These are phyloP conservation scores for Elongisporangium prolatum DNA, from an alignment of 352 stramenopile genomes.

Conservation along the genomic window DNA sequence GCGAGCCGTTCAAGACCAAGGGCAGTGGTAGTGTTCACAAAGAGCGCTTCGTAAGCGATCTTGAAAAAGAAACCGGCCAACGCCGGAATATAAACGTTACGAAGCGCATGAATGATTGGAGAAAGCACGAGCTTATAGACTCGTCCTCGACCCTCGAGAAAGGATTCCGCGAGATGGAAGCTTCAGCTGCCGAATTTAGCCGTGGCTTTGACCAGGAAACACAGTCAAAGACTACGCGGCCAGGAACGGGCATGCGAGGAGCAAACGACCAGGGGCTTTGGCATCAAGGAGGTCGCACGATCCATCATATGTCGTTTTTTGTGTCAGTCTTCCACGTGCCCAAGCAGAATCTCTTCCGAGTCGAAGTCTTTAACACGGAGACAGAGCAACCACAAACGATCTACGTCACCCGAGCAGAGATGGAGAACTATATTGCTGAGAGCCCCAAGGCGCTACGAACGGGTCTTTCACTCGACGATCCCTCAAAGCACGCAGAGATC, in stretches of 20 bases:
- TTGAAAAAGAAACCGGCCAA: constrained; percentile 65
- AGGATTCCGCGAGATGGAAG: constrained; percentile 37
- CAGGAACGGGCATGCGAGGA: constrained; percentile 13
- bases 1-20: constrained; percentile 15
- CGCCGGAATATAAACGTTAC: constrained; percentile 24
- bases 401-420: constrained; percentile 57
- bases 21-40: constrained; percentile 50
- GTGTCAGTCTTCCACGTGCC: constrained; percentile 64
- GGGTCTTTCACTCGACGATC: constrained; percentile 16
- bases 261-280: constrained; percentile 53
- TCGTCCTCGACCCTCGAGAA: constrained; percentile 39
- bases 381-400: constrained; percentile 74
- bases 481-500: constrained; percentile 29
- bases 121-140: constrained; percentile 22
- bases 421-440: constrained; percentile 49
- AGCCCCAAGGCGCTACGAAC: constrained; percentile 29
- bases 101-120: constrained; percentile 32
- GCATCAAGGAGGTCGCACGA: constrained; percentile 61
- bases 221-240: constrained; percentile 4
- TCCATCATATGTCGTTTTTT: constrained; percentile 66
- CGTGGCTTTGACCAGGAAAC: not conserved
- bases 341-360: constrained; percentile 58
- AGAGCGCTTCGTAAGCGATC: constrained; percentile 68
- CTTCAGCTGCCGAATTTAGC: constrained; percentile 6
- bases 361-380: constrained; percentile 79